A percentile compares a stretch with the other conserved stretches of the same genome.
Conservation (phyloP, 371 early-diverging fungal species). For the Sanchytrium tribonematis region DNA sequence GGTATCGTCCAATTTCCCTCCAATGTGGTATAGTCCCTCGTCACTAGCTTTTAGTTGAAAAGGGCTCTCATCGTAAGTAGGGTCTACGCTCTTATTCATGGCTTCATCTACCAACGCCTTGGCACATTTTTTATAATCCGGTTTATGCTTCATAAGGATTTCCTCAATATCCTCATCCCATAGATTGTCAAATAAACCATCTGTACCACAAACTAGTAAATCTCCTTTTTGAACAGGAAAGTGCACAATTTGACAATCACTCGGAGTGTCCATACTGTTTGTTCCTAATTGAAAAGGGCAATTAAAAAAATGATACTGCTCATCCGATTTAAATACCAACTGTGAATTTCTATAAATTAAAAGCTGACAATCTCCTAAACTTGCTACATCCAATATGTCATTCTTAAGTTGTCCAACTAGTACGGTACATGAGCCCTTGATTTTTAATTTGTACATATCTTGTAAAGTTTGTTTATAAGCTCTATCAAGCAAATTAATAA, state of each 20-base stretch:
- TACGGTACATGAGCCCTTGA: neutral
- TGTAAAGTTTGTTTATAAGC: neutral
- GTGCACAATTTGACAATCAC: slow-evolving; percentile 20
- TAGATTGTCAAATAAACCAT: slow-evolving; percentile 24
- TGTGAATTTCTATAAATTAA: slow-evolving; percentile 53
- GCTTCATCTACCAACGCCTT: slow-evolving; percentile 39
- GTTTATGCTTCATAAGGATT: slow-evolving; percentile 4
- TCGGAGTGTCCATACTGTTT: slow-evolving; percentile 14
- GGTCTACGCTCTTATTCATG: slow-evolving; percentile 42
- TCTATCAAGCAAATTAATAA: neutral
- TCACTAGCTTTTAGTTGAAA: slow-evolving; percentile 45
- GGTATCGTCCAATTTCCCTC: slow-evolving; percentile 58
- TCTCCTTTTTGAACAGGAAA: slow-evolving; percentile 38
- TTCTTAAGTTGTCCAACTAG: slow-evolving; percentile 11
- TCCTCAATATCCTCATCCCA: slow-evolving; percentile 20
- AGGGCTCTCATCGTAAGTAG: slow-evolving; percentile 37
- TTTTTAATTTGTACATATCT: neutral
- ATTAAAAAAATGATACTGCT: slow-evolving; percentile 28
- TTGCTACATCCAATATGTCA: slow-evolving; percentile 67
- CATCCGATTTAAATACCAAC: slow-evolving; percentile 64
- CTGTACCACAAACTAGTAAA: slow-evolving; percentile 21
- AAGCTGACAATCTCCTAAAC: slow-evolving; percentile 76
- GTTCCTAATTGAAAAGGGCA: slow-evolving; percentile 26
- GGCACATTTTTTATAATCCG: slow-evolving; percentile 5
- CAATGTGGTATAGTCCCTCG: slow-evolving; percentile 36